Conservation (phyloP, 2,329 filamentous ascomycete genomes). For the Corinectria fuckeliana region DNA sequence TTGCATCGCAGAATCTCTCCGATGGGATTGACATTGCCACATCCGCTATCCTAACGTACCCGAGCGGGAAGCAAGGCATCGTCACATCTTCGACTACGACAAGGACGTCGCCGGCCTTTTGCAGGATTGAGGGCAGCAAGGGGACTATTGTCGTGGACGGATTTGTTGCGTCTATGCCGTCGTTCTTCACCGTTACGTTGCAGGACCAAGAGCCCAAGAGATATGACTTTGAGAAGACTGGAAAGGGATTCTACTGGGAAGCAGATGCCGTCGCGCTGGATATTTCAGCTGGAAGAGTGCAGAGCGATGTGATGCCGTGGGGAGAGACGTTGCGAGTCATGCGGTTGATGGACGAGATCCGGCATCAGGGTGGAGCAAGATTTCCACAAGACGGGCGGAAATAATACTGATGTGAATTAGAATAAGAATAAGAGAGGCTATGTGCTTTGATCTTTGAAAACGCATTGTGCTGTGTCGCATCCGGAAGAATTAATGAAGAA, state of each 20-base stretch:
- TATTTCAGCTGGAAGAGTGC: slow-evolving; percentile 44
- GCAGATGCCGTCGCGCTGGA: slow-evolving; percentile 51
- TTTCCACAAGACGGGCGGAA: background rate
- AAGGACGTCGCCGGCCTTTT: slow-evolving; percentile 36
- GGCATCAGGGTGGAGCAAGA: background rate
- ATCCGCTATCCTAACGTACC: slow-evolving; percentile 48
- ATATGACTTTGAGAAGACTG: slow-evolving; percentile 45
- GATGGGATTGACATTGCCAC: slow-evolving; percentile 44
- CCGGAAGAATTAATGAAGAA: too few species aligned
- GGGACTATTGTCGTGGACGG: slow-evolving; percentile 48
- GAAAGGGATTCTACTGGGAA: slow-evolving; percentile 52
- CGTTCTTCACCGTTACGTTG: slow-evolving; percentile 44
- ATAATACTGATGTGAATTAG: too few species aligned
- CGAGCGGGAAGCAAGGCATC: slow-evolving; percentile 47
- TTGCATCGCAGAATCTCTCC: slow-evolving; percentile 43
- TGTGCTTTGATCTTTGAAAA: too few species aligned
- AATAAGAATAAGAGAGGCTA: too few species aligned
- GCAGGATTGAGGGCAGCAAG: slow-evolving; percentile 47
- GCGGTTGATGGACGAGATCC: slow-evolving; percentile 52
- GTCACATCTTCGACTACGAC: slow-evolving; percentile 44
- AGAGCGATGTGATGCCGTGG: slow-evolving; percentile 53
- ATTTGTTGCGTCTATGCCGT: slow-evolving; percentile 40
- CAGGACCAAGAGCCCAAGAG: slow-evolving; percentile 39
- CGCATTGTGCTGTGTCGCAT: too few species aligned
- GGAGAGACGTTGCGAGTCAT: slow-evolving; percentile 53